phyloP scores from a whole-genome alignment of 106 monocot species.

The Phalaenopsis equestris region DNA sequence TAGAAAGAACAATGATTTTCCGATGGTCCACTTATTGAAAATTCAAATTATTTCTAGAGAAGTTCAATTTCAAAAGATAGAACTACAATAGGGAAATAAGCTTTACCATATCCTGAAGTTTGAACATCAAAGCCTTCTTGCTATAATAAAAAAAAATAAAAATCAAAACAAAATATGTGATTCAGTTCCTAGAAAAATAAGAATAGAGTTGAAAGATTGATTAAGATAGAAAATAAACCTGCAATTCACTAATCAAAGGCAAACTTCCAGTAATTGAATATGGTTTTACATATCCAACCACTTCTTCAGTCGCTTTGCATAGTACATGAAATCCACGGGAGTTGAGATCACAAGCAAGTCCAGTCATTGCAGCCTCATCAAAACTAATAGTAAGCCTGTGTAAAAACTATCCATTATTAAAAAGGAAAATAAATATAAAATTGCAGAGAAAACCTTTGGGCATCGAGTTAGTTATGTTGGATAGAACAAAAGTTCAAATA shows the following conservation, averaged over 20 bases:
- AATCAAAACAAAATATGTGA: not conserved
- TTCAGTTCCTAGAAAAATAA: not conserved
- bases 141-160: conserved; percentile 21
- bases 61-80: not conserved
- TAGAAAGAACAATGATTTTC: not conserved
- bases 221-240: conserved; percentile 36
- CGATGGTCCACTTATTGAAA: not conserved
- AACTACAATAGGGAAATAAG: not conserved
- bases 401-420: conserved; percentile 2
- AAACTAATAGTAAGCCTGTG: conserved; percentile 62
- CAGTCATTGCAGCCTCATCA: conserved; percentile 66
- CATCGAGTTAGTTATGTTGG: not conserved
- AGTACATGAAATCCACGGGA: conserved; percentile 82
- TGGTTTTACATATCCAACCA: conserved; percentile 80
- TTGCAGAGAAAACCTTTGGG: not conserved
- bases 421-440: not conserved
- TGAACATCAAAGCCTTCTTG: conserved; percentile 99
- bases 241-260: conserved; percentile 84
- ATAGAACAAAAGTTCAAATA: not conserved
- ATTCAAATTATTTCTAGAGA: not conserved
- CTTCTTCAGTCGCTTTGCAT: conserved; percentile 90
- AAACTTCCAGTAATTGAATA: conserved; percentile 97
- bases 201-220: not conserved
- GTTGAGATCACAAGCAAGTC: conserved; percentile 81
- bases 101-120: conserved; percentile 78